Conservation (phyloP, 192 early-diverging fungal species). For the Podochytrium sp. region DNA sequence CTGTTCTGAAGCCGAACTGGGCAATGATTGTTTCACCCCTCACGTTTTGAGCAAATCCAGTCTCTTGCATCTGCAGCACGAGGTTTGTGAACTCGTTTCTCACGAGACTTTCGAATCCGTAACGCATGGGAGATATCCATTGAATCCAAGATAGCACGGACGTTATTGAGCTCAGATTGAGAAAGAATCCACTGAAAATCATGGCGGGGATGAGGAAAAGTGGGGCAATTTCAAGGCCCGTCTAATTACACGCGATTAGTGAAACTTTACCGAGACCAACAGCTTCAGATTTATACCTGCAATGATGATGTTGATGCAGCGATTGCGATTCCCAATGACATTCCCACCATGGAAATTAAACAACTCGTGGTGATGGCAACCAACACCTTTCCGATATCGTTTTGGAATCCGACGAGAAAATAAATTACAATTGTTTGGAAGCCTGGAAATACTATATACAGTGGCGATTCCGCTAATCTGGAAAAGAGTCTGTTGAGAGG, state of each 20-base stretch:
- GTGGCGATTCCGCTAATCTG: slow-evolving; percentile 57
- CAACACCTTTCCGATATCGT: slow-evolving; percentile 14
- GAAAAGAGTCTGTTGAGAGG: neutral
- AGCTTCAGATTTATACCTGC: slow-evolving; percentile 32
- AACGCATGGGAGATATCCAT: slow-evolving; percentile 51
- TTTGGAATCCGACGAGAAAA: slow-evolving; percentile 60
- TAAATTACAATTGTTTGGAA: slow-evolving; percentile 49
- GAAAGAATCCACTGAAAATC: slow-evolving; percentile 37
- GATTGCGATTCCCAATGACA: slow-evolving; percentile 52
- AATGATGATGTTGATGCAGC: slow-evolving; percentile 44
- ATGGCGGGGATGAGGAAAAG: slow-evolving; percentile 56
- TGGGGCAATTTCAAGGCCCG: too few relatives aligned
- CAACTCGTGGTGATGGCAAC: slow-evolving; percentile 27
- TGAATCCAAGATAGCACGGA: slow-evolving; percentile 7
- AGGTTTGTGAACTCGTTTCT: slow-evolving; percentile 22
- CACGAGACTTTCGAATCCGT: slow-evolving; percentile 46
- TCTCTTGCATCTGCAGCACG: neutral
- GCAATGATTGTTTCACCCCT: neutral
- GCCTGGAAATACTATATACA: slow-evolving; percentile 47
- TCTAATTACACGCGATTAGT: too few relatives aligned
- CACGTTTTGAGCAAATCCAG: neutral
- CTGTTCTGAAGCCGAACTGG: neutral
- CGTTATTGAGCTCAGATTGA: neutral
- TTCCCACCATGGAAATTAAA: slow-evolving; percentile 47
- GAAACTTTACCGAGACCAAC: too few relatives aligned